phyloP scores from a whole-genome alignment of 2,329 filamentous ascomycete species.

The Aureobasidium sp. region DNA sequence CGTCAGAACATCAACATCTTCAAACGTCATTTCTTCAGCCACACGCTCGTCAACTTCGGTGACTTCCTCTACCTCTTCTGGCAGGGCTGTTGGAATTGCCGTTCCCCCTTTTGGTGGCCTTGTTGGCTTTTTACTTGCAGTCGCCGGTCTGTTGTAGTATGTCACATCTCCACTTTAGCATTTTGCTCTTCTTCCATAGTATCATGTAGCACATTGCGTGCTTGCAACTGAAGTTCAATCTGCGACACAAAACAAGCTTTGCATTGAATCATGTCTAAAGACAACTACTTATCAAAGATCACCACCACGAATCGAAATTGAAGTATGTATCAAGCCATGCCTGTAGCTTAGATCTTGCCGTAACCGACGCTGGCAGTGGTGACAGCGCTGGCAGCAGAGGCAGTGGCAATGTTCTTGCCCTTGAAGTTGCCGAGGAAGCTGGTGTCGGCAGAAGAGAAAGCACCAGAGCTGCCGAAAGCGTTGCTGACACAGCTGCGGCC shows the following conservation, averaged over 20 bases:
- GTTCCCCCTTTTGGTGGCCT: background rate
- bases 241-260: background rate
- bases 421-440: conserved; percentile 46
- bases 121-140: background rate
- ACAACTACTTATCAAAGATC: background rate
- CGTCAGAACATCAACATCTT: background rate
- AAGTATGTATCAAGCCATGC: background rate
- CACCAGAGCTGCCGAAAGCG: conserved; percentile 23
- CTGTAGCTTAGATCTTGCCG: conserved; percentile 28
- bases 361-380: conserved; percentile 39
- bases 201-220: no score
- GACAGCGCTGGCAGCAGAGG: conserved; percentile 29
- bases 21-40: background rate
- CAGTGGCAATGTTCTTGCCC: conserved; percentile 47
- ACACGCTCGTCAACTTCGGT: background rate
- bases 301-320: no score
- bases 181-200: no score
- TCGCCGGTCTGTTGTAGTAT: background rate
- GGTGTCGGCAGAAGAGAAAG: conserved; percentile 31
- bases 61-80: background rate
- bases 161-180: no score
- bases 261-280: background rate
- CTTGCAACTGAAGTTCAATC: no score
- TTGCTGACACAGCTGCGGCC: conserved; percentile 48
- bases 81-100: background rate